Evolutionary conservation across 192 early-diverging fungal genomes (phyloP).

Genomic region (Chytriomyces hyalinus): DNA sequence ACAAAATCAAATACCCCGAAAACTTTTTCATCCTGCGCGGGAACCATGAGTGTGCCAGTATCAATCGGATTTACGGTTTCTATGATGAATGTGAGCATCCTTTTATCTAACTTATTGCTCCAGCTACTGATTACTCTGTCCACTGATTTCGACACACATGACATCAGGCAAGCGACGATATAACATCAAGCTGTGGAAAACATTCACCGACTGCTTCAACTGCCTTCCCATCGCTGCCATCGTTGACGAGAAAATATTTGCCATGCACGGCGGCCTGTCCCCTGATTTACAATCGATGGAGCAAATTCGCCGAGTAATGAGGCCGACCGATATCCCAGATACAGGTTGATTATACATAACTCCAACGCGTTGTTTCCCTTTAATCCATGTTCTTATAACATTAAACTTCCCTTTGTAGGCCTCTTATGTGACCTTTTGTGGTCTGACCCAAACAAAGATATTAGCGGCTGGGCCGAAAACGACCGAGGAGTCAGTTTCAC

Average conservation of each 20-base stretch:
- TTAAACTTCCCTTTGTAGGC: constrained; percentile 46
- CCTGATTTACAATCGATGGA: constrained; percentile 97
- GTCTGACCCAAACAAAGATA: constrained; percentile 97
- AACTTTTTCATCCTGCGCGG: constrained; percentile 99
- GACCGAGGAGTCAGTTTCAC: constrained; percentile 96
- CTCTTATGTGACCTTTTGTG: constrained; percentile 93
- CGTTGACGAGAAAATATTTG: constrained; percentile 98
- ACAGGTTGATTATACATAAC: constrained; percentile 65
- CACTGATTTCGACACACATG: background rate
- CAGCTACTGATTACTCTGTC: background rate
- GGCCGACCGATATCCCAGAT: constrained; percentile 97
- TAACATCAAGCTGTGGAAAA: constrained; percentile 99
- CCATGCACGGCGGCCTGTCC: constrained; percentile 97
- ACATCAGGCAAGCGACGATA: constrained; percentile 86
- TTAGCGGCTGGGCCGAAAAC: constrained; percentile 94
- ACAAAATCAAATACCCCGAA: constrained; percentile 99
- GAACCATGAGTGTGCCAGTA: constrained; percentile 97
- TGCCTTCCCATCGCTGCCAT: constrained; percentile 96
- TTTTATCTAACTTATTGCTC: background rate
- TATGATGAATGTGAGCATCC: constrained; percentile 87
- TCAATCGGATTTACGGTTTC: constrained; percentile 97
- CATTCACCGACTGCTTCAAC: constrained; percentile 98
- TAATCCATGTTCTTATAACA: too few relatives aligned
- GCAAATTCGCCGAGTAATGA: constrained; percentile 96
- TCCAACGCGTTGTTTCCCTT: too few relatives aligned